phyloP scores from a whole-genome alignment of 2,329 filamentous ascomycete genomes.

The Neopestalotiopsis clavispora region DNA sequence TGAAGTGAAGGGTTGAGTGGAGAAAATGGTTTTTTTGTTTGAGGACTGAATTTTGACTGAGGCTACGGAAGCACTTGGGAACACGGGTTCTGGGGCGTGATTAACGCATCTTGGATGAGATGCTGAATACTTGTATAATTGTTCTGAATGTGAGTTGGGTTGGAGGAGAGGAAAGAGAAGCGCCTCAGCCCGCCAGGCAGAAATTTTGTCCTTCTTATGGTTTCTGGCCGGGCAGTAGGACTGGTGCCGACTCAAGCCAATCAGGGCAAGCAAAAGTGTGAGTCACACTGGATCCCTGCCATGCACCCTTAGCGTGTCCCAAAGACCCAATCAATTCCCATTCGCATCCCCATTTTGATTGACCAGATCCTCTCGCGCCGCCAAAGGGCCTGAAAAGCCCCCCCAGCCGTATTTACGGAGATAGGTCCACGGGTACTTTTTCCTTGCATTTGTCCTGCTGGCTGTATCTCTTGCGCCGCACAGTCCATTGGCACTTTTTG shows the following conservation, averaged over 20 bases:
- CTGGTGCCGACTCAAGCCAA: conserved; percentile 15
- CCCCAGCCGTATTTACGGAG: background rate
- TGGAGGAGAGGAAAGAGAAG: conserved; percentile 34
- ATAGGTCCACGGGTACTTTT: background rate
- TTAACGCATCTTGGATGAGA: conserved; percentile 63
- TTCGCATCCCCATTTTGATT: background rate
- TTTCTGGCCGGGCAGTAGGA: background rate
- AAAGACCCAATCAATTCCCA: background rate
- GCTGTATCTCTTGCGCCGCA: background rate
- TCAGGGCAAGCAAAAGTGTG: conserved; percentile 18
- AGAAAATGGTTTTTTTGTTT: conserved; percentile 44
- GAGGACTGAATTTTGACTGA: conserved; percentile 60
- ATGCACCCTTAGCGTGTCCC: background rate
- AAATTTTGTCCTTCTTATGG: conserved; percentile 17
- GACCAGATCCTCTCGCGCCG: background rate
- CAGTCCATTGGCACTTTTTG: background rate
- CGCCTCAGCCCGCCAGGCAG: conserved; percentile 21
- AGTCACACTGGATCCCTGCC: conserved; percentile 13
- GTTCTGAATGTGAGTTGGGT: conserved; percentile 28
- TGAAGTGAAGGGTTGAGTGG: conserved; percentile 56
- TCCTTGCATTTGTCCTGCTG: background rate
- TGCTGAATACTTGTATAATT: conserved; percentile 42
- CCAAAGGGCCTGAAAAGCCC: background rate
- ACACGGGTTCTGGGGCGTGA: conserved; percentile 44
- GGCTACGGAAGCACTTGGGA: conserved; percentile 37